These are phyloP conservation scores for Naegleria gruberi DNA, from an alignment of 208 protist species.

Conservation along the genomic window DNA sequence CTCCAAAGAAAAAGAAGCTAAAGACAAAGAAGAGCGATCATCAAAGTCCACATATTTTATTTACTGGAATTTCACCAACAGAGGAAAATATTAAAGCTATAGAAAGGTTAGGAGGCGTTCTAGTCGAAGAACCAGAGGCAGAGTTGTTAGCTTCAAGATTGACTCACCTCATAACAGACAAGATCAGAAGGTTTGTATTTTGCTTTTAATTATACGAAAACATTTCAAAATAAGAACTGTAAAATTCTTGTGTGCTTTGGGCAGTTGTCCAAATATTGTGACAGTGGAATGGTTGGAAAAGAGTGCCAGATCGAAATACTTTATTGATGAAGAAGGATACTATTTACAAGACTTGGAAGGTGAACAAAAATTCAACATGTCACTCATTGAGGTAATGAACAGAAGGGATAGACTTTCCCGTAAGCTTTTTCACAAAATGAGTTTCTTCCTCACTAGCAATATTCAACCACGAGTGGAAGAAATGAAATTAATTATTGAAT, in stretches of 20 bases:
- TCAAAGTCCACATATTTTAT: background rate
- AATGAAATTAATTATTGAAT: slow-evolving; percentile 14
- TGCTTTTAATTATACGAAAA: too few relatives aligned
- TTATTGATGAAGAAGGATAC: background rate
- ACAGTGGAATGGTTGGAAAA: background rate
- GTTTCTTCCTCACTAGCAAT: background rate
- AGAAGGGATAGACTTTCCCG: background rate
- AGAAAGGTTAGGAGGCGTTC: background rate
- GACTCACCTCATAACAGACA: background rate
- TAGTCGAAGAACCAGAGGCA: background rate
- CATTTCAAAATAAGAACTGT: background rate
- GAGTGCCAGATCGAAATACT: background rate
- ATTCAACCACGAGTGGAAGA: background rate
- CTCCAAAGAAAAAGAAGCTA: background rate
- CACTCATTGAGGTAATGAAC: background rate
- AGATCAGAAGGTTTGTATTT: background rate
- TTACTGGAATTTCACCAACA: background rate
- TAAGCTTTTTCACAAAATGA: background rate
- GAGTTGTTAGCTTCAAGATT: background rate
- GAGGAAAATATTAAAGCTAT: background rate
- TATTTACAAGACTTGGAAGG: background rate
- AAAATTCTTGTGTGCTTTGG: background rate
- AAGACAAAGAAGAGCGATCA: background rate
- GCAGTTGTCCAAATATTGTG: background rate
- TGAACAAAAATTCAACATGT: background rate